Base-by-base conservation (phyloP, 2,329 filamentous ascomycete genomes). In the Fusarium veterinarium region DNA sequence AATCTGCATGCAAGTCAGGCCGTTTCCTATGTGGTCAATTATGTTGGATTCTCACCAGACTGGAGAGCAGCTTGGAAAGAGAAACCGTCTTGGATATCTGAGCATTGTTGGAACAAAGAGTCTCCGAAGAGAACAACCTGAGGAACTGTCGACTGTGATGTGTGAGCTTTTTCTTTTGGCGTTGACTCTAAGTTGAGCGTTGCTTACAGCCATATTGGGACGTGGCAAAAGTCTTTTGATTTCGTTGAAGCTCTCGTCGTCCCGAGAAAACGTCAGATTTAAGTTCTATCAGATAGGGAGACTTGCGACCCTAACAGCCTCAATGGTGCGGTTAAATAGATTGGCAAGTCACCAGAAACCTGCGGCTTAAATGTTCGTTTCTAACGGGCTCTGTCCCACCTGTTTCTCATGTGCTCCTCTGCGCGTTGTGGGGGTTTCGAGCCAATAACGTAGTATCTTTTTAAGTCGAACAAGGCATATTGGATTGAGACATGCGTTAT, bases 81-180 rank as follows among this genome's bases (percentile, higher is more conserved):
- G 81, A 95, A 95, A 20, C 92, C 93, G 63, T 89, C 84, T 16
- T 87, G 82, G 53, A 91, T 85, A 40, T 87, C 85, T 71, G 88
- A 88, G 4, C 90, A 88, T 45, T 87, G 85, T 78, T 98, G 91
- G 53, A 95, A 91, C 69, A 98, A 91, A 37, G 94, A 97, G 83
- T 98, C 96, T 60, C 95, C 95, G 70, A 98, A 93, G 30, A 98
- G 89, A 70, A 98, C 86, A 75, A 95, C 86, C 78, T 95, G 93
- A 53, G 92, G 90, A 77, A 92, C 92, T 2, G 88, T 84, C 44
- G 81, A 81, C 86, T 88, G 19, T 46, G 17, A 33, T 28, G 23
- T 41, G 37, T 61, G 28, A 72, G 69, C 20, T 33, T 40, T 41
- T 44, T 44, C 9, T 23, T 23, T 13, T 19, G 25, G 38, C 5